phyloP scores from a whole-genome alignment of 768 basidiomycete genomes.

The Collybia sordida region DNA sequence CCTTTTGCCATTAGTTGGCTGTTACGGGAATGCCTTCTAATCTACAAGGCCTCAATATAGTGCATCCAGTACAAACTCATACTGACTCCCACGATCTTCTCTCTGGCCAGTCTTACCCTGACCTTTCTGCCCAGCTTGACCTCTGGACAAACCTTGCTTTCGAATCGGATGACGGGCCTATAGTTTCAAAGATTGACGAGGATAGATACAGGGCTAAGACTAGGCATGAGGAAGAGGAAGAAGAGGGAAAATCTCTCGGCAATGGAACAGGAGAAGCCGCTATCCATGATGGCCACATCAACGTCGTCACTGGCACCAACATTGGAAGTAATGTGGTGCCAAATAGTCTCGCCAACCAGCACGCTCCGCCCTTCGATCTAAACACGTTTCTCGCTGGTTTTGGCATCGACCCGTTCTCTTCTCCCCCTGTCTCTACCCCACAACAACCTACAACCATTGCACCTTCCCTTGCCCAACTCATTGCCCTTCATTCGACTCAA shows the following conservation, averaged over 20 bases:
- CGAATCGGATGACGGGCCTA: constrained; percentile 69
- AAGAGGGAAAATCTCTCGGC: constrained; percentile 35
- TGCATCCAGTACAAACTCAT: constrained; percentile 51
- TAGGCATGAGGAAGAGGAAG: constrained; percentile 47
- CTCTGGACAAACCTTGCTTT: constrained; percentile 85
- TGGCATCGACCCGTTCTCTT: constrained; percentile 42
- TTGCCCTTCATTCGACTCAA: constrained; percentile 57
- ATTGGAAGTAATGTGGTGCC: constrained; percentile 26
- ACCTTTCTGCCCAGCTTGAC: constrained; percentile 75
- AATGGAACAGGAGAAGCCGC: constrained; percentile 36
- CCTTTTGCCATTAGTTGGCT: constrained; percentile 1
- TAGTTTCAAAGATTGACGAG: constrained; percentile 30
- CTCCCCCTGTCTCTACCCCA: constrained; percentile 29
- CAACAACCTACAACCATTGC: constrained; percentile 28
- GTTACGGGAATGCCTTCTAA: constrained; percentile 53
- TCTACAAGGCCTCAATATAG: constrained; percentile 79
- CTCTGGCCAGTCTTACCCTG: constrained; percentile 62
- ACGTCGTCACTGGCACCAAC: constrained; percentile 53
- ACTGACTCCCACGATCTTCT: constrained; percentile 59
- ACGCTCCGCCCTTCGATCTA: constrained; percentile 37
- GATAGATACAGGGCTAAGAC: constrained; percentile 33
- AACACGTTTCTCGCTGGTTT: constrained; percentile 35
- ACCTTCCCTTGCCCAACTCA: constrained; percentile 70
- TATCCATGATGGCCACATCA: constrained; percentile 56
- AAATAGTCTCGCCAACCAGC: constrained; percentile 25